A percentile compares a stretch with the other conserved stretches of the same genome.
Conservation (phyloP, 2,329 filamentous ascomycete species). For the Cryoendolithus antarcticus region DNA sequence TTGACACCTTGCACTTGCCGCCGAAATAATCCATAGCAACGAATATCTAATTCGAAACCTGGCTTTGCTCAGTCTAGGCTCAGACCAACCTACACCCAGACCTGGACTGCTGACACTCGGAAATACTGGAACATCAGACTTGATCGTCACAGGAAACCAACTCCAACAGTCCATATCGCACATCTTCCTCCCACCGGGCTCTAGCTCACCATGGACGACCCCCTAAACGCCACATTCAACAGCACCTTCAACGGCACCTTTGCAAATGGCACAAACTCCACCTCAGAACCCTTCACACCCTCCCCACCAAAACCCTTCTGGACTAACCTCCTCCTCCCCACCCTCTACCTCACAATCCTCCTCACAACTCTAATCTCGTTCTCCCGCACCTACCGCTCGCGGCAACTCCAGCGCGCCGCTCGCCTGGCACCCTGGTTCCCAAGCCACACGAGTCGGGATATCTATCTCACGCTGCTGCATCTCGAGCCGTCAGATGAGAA, state of each 20-base stretch:
- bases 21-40: too few species aligned
- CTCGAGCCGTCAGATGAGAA: conserved; percentile 53
- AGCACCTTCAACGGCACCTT: conserved; percentile 10
- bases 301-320: conserved; percentile 36
- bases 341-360: conserved; percentile 81
- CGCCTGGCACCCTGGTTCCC: conserved; percentile 92
- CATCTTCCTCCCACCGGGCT: too few species aligned
- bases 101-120: too few species aligned
- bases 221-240: conserved; percentile 16
- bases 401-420: conserved; percentile 68
- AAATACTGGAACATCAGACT: too few species aligned
- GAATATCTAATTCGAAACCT: too few species aligned
- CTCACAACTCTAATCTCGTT: conserved; percentile 83
- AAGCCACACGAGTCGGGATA: conserved; percentile 77
- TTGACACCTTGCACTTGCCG: too few species aligned
- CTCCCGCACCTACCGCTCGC: conserved; percentile 81
- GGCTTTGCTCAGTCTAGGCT: too few species aligned
- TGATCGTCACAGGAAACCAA: too few species aligned
- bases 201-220: conserved; percentile 16
- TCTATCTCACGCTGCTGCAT: conserved; percentile 88
- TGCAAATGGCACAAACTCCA: conserved; percentile 11
- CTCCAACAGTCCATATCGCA: too few species aligned
- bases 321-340: conserved; percentile 72
- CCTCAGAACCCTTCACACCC: conserved; percentile 7
- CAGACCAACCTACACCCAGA: too few species aligned